These are phyloP conservation scores for Gossypium anomalum DNA, from an alignment of 345 rosid genomes.

Conservation along the genomic window DNA sequence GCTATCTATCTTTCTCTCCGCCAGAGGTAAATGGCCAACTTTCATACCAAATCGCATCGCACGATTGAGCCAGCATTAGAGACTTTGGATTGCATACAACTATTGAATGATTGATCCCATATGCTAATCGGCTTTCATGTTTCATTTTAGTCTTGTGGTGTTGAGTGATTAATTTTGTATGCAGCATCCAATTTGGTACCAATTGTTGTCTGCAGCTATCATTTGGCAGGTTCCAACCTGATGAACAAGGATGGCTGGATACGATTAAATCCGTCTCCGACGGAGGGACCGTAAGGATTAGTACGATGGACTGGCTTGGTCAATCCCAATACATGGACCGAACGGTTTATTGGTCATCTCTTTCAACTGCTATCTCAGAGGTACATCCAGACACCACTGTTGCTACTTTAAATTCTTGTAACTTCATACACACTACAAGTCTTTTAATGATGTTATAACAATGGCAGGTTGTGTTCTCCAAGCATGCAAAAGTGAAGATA, in stretches of 20 bases:
- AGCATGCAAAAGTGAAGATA: slow-evolving; percentile 74
- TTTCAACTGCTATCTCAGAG: slow-evolving; percentile 74
- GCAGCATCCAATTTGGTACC: slow-evolving; percentile 16
- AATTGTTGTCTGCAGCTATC: slow-evolving; percentile 45
- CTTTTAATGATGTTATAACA: not conserved
- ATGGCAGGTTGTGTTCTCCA: slow-evolving; percentile 67
- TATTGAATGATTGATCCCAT: not conserved
- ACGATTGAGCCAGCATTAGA: not conserved
- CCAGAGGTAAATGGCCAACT: slow-evolving; percentile 57
- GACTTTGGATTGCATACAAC: not conserved
- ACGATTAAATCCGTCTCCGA: slow-evolving; percentile 62
- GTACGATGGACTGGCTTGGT: slow-evolving; percentile 93
- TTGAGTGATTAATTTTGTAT: not conserved
- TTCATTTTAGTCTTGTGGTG: not conserved
- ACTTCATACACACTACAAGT: not conserved
- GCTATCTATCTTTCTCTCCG: slow-evolving; percentile 83
- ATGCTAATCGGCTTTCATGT: not conserved
- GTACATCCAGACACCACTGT: slow-evolving; percentile 30
- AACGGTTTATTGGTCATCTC: slow-evolving; percentile 69
- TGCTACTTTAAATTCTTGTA: not conserved
- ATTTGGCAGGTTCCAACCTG: slow-evolving; percentile 61
- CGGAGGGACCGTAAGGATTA: slow-evolving; percentile 65
- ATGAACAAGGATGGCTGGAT: slow-evolving; percentile 87
- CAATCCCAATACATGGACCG: slow-evolving; percentile 61
- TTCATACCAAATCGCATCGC: no score